Evolutionary conservation across 306 rosid species (phyloP).

Genomic region (Fragaria vesca): DNA sequence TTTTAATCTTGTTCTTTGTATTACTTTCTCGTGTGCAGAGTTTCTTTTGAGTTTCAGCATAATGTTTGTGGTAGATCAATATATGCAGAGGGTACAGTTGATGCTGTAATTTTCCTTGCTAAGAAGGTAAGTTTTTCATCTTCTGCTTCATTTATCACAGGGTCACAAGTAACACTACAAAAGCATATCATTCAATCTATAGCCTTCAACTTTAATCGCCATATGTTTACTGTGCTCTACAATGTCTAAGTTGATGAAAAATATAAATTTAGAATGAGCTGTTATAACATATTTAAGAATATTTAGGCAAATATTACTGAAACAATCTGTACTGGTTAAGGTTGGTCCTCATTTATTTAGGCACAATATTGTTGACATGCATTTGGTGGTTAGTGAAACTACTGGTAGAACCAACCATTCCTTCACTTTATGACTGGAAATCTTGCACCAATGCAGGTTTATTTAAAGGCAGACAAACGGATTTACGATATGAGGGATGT

Average conservation of each 20-base stretch:
- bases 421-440: constrained; percentile 1
- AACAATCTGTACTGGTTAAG: neutral
- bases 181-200: neutral
- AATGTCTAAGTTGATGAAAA: neutral
- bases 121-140: constrained; percentile 56
- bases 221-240: neutral
- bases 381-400: too few species aligned
- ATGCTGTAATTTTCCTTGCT: constrained; percentile 81
- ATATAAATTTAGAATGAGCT: neutral
- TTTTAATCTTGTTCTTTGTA: constrained; percentile 1
- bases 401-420: neutral
- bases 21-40: constrained; percentile 50
- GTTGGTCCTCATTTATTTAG: neutral
- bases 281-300: neutral
- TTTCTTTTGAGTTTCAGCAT: constrained; percentile 94
- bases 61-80: constrained; percentile 97
- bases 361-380: neutral
- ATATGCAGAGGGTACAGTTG: constrained; percentile 92
- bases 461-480: constrained; percentile 48
- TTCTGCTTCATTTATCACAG: constrained; percentile 14
- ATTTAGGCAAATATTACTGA: too few species aligned
- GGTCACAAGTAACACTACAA: neutral
- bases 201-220: neutral
- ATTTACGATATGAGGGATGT: constrained; percentile 79
- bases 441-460: constrained; percentile 45